Evolutionary conservation across 257 asterid genomes (phyloP).

Genomic region (Capsicum rhomboideum): DNA sequence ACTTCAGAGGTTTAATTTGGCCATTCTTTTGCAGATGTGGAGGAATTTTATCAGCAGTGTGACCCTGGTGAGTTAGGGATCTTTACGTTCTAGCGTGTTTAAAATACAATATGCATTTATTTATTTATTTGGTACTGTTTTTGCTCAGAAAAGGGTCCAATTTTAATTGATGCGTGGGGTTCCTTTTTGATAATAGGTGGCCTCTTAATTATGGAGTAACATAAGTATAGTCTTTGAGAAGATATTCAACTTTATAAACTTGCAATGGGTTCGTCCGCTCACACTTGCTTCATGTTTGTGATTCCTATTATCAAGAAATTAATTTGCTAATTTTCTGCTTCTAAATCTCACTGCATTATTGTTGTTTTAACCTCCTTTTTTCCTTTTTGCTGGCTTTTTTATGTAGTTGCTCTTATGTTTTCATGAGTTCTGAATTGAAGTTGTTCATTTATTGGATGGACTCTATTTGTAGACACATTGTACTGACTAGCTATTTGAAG

Average conservation of each 20-base stretch:
- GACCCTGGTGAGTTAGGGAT: constrained; percentile 12
- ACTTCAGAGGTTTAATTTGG: not conserved
- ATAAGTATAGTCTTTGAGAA: not conserved
- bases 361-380: not conserved
- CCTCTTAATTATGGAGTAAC: not conserved
- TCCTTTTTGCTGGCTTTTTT: not conserved
- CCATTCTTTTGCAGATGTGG: constrained; percentile 4
- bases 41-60: constrained; percentile 10
- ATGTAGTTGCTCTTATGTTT: not conserved
- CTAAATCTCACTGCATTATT: not conserved
- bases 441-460: not conserved
- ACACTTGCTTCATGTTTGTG: no score
- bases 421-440: not conserved
- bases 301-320: not conserved
- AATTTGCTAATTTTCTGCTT: not conserved
- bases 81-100: not conserved
- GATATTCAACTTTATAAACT: no score
- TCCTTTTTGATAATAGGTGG: not conserved
- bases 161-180: not conserved
- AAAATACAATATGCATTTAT: not conserved
- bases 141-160: not conserved
- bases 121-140: not conserved
- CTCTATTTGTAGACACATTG: not conserved
- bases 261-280: no score
- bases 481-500: not conserved